phyloP scores from a whole-genome alignment of 805 yeast genomes.

The Metschnikowia sp. region DNA sequence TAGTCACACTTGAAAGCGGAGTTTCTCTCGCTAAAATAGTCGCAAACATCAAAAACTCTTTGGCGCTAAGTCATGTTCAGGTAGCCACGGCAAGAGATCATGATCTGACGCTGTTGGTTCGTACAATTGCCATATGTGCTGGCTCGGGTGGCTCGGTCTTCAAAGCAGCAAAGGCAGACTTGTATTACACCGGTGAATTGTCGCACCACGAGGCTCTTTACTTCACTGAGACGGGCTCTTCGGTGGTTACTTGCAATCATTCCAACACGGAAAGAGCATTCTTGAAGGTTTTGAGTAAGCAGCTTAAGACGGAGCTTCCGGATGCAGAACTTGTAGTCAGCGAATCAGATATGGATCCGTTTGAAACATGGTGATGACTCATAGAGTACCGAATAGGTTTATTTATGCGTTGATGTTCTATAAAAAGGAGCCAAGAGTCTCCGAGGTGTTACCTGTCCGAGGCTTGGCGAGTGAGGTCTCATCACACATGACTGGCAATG shows the following conservation, averaged over 20 bases:
- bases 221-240: conserved; percentile 49
- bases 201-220: conserved; percentile 88
- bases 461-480: no score
- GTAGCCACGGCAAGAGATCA: conserved; percentile 45
- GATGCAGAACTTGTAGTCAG: conserved; percentile 49
- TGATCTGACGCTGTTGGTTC: conserved; percentile 25
- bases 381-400: not conserved
- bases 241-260: conserved; percentile 80
- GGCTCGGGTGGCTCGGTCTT: conserved; percentile 89
- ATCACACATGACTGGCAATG: no score
- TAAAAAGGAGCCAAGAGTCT: no score
- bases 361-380: conserved; percentile 19
- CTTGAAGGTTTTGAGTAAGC: conserved; percentile 49
- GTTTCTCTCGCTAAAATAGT: conserved; percentile 46
- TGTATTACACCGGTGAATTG: conserved; percentile 86
- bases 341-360: conserved; percentile 63
- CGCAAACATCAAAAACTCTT: conserved; percentile 46
- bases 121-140: conserved; percentile 81
- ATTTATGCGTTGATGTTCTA: no score
- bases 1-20: conserved; percentile 47
- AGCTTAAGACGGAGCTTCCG: conserved; percentile 44
- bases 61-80: conserved; percentile 58
- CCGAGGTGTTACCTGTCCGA: no score
- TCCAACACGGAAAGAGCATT: conserved; percentile 92
- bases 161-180: conserved; percentile 58